These are phyloP conservation scores for Phytopythium aichiense DNA, from an alignment of 352 stramenopile species.

Conservation along the genomic window DNA sequence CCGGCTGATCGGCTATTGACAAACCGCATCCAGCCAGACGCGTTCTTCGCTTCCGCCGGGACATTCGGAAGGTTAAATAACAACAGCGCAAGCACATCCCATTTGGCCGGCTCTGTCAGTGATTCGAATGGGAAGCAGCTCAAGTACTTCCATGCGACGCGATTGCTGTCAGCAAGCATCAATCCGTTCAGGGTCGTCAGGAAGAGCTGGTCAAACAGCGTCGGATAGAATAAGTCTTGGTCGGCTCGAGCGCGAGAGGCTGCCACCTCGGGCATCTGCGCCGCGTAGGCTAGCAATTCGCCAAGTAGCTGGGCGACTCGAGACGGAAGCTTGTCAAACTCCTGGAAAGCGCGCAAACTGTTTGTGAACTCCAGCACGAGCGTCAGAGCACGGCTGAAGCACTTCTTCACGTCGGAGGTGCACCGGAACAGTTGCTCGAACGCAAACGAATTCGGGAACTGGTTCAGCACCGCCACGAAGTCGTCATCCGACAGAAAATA, in stretches of 20 bases:
- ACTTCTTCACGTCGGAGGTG: constrained; percentile 71
- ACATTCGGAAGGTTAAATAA: constrained; percentile 73
- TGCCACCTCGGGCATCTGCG: constrained; percentile 29
- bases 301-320: constrained; percentile 66
- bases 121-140: constrained; percentile 63
- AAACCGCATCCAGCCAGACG: constrained; percentile 61
- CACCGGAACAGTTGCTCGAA: constrained; percentile 75
- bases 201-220: constrained; percentile 83
- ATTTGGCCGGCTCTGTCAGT: constrained; percentile 71
- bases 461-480: constrained; percentile 79
- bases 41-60: constrained; percentile 50
- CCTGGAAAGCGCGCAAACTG: constrained; percentile 62
- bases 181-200: constrained; percentile 73
- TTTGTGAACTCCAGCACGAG: constrained; percentile 75
- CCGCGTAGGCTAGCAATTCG: constrained; percentile 57
- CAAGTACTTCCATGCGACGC: constrained; percentile 75
- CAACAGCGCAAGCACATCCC: constrained; percentile 73
- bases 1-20: constrained; percentile 38
- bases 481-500: constrained; percentile 84
- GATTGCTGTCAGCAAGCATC: constrained; percentile 68
- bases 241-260: not conserved
- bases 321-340: constrained; percentile 78
- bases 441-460: constrained; percentile 81
- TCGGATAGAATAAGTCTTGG: constrained; percentile 58
- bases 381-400: constrained; percentile 69